Evolutionary conservation across 306 rosid genomes (phyloP).

Genomic region (Acacia acuminata): DNA sequence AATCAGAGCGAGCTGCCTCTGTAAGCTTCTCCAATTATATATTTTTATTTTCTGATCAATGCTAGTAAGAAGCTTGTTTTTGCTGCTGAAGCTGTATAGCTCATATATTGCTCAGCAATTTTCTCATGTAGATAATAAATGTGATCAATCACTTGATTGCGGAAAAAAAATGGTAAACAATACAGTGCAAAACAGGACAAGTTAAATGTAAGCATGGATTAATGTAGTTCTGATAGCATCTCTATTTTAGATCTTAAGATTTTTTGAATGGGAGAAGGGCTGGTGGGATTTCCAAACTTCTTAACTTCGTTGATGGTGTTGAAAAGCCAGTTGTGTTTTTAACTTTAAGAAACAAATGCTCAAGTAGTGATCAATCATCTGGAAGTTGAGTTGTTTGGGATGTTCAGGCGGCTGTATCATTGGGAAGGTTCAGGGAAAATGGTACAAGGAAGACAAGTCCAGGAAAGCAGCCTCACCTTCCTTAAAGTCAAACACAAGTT

Average conservation of each 20-base stretch:
- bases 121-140: background rate
- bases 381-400: too few relatives aligned
- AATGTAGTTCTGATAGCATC: too few relatives aligned
- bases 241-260: too few relatives aligned
- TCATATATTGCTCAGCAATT: slow-evolving; percentile 3
- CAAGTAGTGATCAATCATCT: too few relatives aligned
- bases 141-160: background rate
- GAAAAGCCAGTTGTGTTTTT: too few relatives aligned
- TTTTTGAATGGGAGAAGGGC: background rate
- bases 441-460: background rate
- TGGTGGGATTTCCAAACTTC: background rate
- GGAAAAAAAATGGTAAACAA: too few relatives aligned
- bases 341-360: too few relatives aligned
- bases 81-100: slow-evolving; percentile 17
- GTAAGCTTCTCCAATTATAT: slow-evolving; percentile 57
- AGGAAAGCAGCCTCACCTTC: background rate
- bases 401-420: too few relatives aligned
- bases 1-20: slow-evolving; percentile 96
- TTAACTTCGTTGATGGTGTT: too few relatives aligned
- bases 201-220: too few relatives aligned
- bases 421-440: background rate
- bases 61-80: background rate
- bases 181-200: too few relatives aligned
- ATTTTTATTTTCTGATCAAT: slow-evolving; percentile 28
- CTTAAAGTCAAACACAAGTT: background rate